Percentiles rank a stretch among this genome's conserved stretches.
Evolutionary conservation across 2,329 filamentous ascomycete species (phyloP).

Genomic region (Paracoccidioides lutzii): DNA sequence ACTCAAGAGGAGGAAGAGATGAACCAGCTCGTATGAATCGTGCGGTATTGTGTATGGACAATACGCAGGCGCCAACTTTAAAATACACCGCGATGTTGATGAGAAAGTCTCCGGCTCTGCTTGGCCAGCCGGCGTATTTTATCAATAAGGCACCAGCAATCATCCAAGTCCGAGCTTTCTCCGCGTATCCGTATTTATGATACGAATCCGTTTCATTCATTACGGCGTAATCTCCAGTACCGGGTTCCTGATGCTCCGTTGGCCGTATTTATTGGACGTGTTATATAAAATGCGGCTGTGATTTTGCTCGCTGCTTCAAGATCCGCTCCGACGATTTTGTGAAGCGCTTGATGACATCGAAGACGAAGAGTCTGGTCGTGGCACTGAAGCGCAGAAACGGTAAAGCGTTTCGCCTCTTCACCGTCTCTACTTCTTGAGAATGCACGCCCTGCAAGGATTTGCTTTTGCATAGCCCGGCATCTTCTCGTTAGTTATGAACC

Average conservation of each 20-base stretch:
- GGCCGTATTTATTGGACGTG: neutral
- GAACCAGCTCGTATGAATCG: neutral
- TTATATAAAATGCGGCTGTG: neutral
- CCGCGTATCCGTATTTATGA: no score
- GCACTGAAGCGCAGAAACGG: neutral
- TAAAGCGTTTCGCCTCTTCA: neutral
- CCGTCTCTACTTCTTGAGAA: no score
- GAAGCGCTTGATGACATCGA: neutral
- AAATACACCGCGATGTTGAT: neutral
- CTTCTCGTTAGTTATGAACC: neutral
- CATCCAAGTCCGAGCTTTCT: no score
- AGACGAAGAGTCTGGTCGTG: neutral
- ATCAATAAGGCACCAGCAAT: neutral
- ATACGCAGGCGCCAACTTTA: neutral
- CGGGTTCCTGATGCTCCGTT: neutral
- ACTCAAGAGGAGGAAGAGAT: neutral
- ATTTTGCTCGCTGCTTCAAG: neutral
- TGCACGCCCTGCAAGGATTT: no score
- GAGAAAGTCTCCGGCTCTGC: neutral
- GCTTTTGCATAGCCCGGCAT: neutral
- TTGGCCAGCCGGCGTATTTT: neutral
- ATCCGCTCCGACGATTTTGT: neutral
- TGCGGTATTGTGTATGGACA: neutral
- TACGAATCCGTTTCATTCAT: no score
- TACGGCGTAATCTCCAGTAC: neutral